A percentile compares a stretch with the other conserved stretches of the same genome.
Evolutionary conservation across 2,329 filamentous ascomycete species (phyloP).

Genomic region (Paraphaeosphaeria minitans): DNA sequence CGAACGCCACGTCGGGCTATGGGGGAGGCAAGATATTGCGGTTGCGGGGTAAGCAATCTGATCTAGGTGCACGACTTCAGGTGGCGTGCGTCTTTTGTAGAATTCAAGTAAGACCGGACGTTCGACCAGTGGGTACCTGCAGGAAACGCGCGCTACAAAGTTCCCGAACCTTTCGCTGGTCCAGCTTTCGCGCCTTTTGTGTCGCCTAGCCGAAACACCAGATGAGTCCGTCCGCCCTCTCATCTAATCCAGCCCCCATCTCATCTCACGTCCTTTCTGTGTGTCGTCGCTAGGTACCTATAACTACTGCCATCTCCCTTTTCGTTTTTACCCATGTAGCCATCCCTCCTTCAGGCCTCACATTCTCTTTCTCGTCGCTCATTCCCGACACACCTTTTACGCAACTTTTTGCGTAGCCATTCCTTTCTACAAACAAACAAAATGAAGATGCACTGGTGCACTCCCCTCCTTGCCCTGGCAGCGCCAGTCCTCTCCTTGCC

Average conservation of each 20-base stretch:
- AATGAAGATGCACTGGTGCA: conserved; percentile 14
- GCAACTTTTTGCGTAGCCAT: conserved; percentile 15
- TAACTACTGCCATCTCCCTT: background rate
- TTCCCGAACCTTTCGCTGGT: conserved; percentile 1
- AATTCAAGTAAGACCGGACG: background rate
- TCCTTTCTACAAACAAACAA: conserved; percentile 11
- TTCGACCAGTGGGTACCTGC: conserved; percentile 3
- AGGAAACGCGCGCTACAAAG: conserved; percentile 2
- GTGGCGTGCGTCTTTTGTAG: background rate
- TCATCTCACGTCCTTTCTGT: background rate
- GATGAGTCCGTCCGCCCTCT: conserved; percentile 7
- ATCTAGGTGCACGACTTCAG: background rate
- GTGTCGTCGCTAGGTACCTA: background rate
- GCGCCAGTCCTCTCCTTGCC: conserved; percentile 10
- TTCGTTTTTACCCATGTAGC: conserved; percentile 2
- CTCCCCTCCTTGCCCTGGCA: conserved; percentile 12
- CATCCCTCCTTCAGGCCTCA: conserved; percentile 1
- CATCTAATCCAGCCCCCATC: conserved; percentile 7
- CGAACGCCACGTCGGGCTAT: background rate
- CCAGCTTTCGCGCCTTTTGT: background rate
- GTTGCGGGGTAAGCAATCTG: background rate
- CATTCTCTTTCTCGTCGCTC: conserved; percentile 5
- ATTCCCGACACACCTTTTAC: background rate
- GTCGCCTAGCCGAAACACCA: conserved; percentile 2
- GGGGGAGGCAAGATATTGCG: background rate